phyloP scores from a whole-genome alignment of 2,329 filamentous ascomycete species.

The Sclerotinia minor region DNA sequence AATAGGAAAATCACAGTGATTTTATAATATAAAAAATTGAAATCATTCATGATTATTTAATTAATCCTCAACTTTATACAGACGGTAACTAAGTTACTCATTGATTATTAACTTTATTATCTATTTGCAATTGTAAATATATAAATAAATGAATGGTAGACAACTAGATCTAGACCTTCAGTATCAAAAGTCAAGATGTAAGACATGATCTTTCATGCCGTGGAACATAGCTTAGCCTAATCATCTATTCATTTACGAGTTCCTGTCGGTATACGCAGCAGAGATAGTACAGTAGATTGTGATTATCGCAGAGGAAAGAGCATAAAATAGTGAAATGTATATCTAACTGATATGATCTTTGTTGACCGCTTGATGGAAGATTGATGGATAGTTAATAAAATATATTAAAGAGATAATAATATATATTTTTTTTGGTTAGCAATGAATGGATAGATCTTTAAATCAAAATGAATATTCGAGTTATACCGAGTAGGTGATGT shows the following conservation, averaged over 20 bases:
- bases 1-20: too few species aligned
- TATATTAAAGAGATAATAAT: too few species aligned
- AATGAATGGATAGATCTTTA: too few species aligned
- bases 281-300: not conserved
- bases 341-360: accelerated
- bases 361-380: not conserved
- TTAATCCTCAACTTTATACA: not conserved
- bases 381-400: not conserved
- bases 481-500: not conserved
- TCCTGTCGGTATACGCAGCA: too few species aligned
- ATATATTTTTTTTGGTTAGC: too few species aligned
- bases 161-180: not conserved
- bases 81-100: not conserved
- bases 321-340: not conserved
- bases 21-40: too few species aligned
- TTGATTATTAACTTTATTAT: too few species aligned
- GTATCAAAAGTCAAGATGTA: not conserved
- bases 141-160: not conserved
- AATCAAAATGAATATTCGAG: too few species aligned
- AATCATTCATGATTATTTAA: too few species aligned
- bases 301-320: not conserved
- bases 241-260: not conserved
- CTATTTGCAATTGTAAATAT: too few species aligned
- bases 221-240: not conserved
- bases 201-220: not conserved